Conservation (phyloP, 148 eudicot species). For the Nyssa sinensis region DNA sequence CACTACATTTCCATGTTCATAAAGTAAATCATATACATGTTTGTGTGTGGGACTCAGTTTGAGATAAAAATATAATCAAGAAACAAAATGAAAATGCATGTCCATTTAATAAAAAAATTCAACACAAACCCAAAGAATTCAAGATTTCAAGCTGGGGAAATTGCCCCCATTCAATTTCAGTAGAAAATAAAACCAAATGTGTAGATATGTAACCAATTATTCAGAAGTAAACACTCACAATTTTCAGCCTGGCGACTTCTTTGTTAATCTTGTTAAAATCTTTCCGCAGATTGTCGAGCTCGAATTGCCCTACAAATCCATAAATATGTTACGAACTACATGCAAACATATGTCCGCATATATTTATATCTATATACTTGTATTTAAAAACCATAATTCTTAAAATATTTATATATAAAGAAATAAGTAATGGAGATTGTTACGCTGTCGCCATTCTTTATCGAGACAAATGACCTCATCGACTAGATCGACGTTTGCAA, state of each 20-base stretch:
- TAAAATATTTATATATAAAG: background rate
- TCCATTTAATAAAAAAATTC: background rate
- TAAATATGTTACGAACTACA: background rate
- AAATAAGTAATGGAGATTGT: background rate
- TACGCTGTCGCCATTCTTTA: conserved; percentile 68
- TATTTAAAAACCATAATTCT: too few species aligned
- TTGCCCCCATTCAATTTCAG: background rate
- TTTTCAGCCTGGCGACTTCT: conserved; percentile 62
- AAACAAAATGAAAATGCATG: background rate
- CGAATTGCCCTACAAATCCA: conserved; percentile 59
- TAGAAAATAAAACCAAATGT: too few species aligned
- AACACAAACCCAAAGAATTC: background rate
- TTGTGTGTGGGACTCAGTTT: too few species aligned
- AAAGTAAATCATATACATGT: too few species aligned
- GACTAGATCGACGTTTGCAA: conserved; percentile 62
- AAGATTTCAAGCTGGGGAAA: conserved; percentile 1
- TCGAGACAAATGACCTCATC: conserved; percentile 72
- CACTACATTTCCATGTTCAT: too few species aligned
- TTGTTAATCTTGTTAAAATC: conserved; percentile 71
- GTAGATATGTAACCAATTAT: too few species aligned
- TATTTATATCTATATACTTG: too few species aligned
- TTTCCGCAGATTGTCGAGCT: conserved; percentile 66
- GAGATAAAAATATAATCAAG: too few species aligned
- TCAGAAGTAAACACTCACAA: conserved; percentile 39
- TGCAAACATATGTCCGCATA: background rate